Conservation (phyloP, 768 basidiomycete species). For the Lyophyllum decastes region DNA sequence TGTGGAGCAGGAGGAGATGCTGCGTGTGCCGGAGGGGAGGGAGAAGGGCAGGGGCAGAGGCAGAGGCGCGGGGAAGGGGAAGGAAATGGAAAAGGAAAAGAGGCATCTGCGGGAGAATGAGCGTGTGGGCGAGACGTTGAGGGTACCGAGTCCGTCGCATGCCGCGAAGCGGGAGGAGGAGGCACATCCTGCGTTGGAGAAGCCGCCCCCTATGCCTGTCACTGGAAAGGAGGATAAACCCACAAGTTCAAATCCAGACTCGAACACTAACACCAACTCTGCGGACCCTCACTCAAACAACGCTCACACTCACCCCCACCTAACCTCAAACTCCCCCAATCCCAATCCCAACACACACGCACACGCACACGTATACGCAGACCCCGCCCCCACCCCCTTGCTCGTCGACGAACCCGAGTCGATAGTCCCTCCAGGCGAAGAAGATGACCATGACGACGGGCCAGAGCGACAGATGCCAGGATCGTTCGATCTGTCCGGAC, state of each 20-base stretch:
- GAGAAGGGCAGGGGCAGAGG: neutral
- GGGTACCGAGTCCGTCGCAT: neutral
- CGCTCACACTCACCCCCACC: neutral
- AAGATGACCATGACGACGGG: constrained; percentile 32
- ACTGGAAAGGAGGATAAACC: neutral
- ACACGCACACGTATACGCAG: too few relatives aligned
- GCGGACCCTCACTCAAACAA: too few relatives aligned
- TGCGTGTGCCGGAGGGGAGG: constrained; percentile 31
- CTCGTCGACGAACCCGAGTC: too few relatives aligned
- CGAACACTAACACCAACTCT: too few relatives aligned
- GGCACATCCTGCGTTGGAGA: neutral
- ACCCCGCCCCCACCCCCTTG: neutral
- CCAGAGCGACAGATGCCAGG: constrained; percentile 50
- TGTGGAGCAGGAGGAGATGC: constrained; percentile 42
- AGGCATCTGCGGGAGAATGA: constrained; percentile 37
- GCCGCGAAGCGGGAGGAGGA: neutral
- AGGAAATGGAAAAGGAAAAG: neutral
- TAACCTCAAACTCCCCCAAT: neutral
- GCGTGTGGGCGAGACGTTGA: constrained; percentile 28
- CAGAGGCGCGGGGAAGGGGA: constrained; percentile 5
- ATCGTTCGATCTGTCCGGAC: constrained; percentile 40
- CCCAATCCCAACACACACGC: neutral
- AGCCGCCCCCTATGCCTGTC: constrained; percentile 1
- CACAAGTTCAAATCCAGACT: too few relatives aligned
- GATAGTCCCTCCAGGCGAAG: constrained; percentile 13